Evolutionary conservation across 2,329 filamentous ascomycete genomes (phyloP).

Genomic region (Albophoma yamanashiensis): DNA sequence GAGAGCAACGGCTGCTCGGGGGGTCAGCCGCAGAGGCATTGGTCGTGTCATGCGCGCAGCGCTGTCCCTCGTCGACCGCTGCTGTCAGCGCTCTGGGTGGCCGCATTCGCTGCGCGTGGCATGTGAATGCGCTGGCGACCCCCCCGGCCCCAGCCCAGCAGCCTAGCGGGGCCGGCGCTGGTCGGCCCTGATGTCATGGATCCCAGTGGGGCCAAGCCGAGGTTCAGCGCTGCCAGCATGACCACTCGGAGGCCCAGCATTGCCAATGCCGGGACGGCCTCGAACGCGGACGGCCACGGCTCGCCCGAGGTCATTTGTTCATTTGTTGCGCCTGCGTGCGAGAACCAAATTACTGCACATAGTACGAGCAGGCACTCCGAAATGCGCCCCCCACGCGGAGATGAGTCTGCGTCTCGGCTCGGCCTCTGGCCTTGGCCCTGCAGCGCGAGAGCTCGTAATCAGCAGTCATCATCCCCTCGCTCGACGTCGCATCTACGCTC

Average conservation of each 20-base stretch:
- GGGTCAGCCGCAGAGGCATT: background rate
- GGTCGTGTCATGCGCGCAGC: background rate
- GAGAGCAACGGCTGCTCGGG: background rate
- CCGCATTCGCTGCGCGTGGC: background rate
- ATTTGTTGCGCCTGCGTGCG: background rate
- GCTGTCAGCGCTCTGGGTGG: no score
- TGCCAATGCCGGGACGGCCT: constrained; percentile 1
- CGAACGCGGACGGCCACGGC: background rate
- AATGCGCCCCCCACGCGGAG: background rate
- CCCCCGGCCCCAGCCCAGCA: background rate
- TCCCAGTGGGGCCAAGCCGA: background rate
- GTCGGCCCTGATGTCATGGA: background rate
- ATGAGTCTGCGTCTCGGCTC: background rate
- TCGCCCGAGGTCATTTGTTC: background rate
- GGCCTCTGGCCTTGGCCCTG: background rate
- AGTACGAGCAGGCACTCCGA: no score
- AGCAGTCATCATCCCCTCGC: background rate
- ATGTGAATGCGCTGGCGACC: background rate
- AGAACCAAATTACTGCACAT: no score
- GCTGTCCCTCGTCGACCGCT: no score
- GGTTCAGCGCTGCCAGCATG: background rate
- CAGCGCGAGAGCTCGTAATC: background rate
- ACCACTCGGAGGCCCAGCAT: constrained; percentile 4
- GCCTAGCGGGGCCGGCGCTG: background rate
- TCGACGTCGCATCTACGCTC: background rate